Base-by-base conservation (phyloP, 2,329 filamentous ascomycete genomes). In the Epicoccum nigrum region DNA sequence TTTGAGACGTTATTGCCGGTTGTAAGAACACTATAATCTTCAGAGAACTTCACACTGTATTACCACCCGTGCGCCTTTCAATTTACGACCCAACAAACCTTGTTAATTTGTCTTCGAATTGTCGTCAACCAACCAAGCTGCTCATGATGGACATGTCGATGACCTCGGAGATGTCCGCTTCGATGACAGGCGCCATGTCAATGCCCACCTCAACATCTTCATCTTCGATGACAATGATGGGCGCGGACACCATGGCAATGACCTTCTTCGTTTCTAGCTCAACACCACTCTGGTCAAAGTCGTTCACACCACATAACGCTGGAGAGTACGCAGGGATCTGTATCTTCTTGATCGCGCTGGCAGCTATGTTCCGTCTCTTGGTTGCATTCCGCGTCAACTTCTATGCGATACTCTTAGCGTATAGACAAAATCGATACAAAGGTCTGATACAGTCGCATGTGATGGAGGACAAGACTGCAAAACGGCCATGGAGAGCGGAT, bases 271-370 rank as follows among this genome's bases (percentile, higher is more conserved):
- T 79, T 59, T 76, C 77, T 49, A 81, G 83, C 37, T 72, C 67
- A 33, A 88, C 86, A 1, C 78, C 86, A 1, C 79, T 90, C 32
- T 90, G 79, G 77, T 86, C 89, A 11, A 71, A 73, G 9, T 69
- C 78, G 38, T 97, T 92, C 89, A 87, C 87, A 1, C 92, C 92
- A 3, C 74, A 67, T 13, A 85, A 76, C 9, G 75, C 80, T 0
- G 89, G 87, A 56, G 76, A 81, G 52, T 97, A 96, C 73, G 90
- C 90, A 1, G 92, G 85, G 39, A 94, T 91, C 7, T 95, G 92
- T 77, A 88, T 97, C 70, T 97, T 97, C 76, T 81, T 97, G 50
- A 86, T 96, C 67, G 64, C 86, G 17, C 83, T 97, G 28, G 86
- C 85, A 45, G 77, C 85, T 48, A 66, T 88, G 54, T 86, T 86